Evolutionary conservation across 768 basidiomycete species (phyloP).

Genomic region (Leccinum olivaceopallidum): DNA sequence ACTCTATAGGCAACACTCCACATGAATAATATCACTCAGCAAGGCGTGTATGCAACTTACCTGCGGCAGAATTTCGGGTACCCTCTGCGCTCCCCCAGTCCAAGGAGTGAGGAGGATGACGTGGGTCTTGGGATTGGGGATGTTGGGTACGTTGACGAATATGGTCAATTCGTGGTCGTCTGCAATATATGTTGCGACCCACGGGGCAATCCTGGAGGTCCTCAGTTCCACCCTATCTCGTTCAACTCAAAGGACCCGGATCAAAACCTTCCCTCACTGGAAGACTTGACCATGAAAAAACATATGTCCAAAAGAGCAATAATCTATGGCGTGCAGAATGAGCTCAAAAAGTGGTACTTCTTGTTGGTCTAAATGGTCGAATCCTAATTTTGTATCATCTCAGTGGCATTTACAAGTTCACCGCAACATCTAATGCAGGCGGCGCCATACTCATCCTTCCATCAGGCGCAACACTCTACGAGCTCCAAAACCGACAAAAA

Average conservation of each 20-base stretch:
- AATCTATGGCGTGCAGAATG: not conserved
- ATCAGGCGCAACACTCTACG: not conserved
- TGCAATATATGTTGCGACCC: conserved; percentile 33
- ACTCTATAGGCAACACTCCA: not conserved
- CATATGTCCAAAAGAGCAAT: not conserved
- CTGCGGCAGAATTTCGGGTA: conserved; percentile 24
- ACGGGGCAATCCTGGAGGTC: not conserved
- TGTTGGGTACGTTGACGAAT: conserved; percentile 31
- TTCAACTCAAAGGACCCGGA: too few species aligned
- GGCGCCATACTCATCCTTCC: conserved; percentile 10
- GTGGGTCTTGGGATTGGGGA: conserved; percentile 37
- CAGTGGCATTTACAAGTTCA: conserved; percentile 4
- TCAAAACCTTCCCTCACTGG: too few species aligned
- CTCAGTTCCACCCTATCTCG: not conserved
- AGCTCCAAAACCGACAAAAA: not conserved
- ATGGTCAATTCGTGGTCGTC: conserved; percentile 31
- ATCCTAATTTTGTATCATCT: not conserved
- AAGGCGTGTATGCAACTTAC: conserved; percentile 14
- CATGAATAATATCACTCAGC: not conserved
- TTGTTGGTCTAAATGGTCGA: too few species aligned
- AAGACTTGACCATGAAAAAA: too few species aligned
- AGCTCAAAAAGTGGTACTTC: too few species aligned
- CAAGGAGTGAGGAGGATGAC: conserved; percentile 1
- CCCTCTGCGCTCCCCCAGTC: conserved; percentile 32
- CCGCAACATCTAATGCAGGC: not conserved